A percentile compares a stretch with the other conserved stretches of the same genome.
phyloP scores from a whole-genome alignment of 2,329 filamentous ascomycete genomes.

The Clonostachys solani region DNA sequence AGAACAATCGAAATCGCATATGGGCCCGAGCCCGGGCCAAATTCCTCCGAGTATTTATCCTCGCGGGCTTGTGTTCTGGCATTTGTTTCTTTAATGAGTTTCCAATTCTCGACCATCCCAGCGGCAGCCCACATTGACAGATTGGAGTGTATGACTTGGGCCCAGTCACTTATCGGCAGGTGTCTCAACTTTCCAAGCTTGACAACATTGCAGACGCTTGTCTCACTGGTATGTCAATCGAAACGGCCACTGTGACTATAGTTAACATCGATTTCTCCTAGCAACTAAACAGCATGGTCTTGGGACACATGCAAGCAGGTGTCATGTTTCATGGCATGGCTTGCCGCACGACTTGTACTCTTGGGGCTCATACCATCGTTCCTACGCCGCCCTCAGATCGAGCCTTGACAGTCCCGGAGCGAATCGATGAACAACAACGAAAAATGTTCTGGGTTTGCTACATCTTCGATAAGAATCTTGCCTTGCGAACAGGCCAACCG shows the following conservation, averaged over 20 bases:
- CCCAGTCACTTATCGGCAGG: constrained; percentile 11
- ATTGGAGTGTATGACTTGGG: constrained; percentile 4
- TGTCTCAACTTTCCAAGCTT: constrained; percentile 13
- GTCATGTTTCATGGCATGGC: constrained; percentile 29
- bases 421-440: constrained; percentile 4
- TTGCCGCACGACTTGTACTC: constrained; percentile 35
- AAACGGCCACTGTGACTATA: too few relatives aligned
- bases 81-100: constrained; percentile 29
- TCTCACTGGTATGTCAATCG: constrained; percentile 31
- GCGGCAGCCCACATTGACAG: background rate
- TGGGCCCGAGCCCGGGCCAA: constrained; percentile 6
- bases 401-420: background rate
- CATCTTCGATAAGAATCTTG: constrained; percentile 15
- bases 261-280: too few relatives aligned
- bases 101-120: background rate
- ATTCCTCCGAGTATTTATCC: constrained; percentile 12
- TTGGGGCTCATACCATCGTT: constrained; percentile 29
- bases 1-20: constrained; percentile 35
- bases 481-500: constrained; percentile 12
- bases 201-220: constrained; percentile 28
- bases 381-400: background rate
- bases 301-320: constrained; percentile 20
- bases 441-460: constrained; percentile 19
- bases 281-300: too few relatives aligned
- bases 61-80: constrained; percentile 36